Base-by-base conservation (phyloP, 495 filamentous ascomycete species). In the Hyaloscypha variabilis region DNA sequence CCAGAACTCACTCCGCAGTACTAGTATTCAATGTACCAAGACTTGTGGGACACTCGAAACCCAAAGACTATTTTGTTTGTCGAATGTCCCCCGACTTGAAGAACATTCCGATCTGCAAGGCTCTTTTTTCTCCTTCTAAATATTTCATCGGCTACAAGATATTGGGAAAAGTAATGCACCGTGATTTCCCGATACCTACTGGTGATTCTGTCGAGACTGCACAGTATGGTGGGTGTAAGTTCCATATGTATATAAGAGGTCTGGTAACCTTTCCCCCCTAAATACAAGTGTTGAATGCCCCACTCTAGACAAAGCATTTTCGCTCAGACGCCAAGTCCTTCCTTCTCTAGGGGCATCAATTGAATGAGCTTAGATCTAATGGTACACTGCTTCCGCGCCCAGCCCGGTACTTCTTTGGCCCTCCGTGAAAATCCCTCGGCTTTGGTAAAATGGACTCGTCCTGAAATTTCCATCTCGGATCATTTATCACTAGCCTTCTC, bases 341-440 rank as follows among this genome's bases (percentile, higher is more conserved):
- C 30, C 25, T 26, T 28, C 34, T 19, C 25, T 30, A 42, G 31
- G 17, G 46, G 28, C 21, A 50, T 61, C 36, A 73, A 24, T 66
- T 28, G 34, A 69, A 70, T 26, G 46, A 30, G 61, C 80, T 85
- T 73, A 99, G 77, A 79, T 99, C 91, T 72, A 98, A 82, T 49
- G 95, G 95, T 49, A 99, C 93, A 79, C 91, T 97, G 77, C 92
- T 97, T 25, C 92, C 94, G 73, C 94, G 84, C 10, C 95, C 95
- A 28, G 94, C 95, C 49, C 94, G 83, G 77, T 99, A 99, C 69
- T 86, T 84, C 72, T 91, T 91, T 36, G 79, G 75, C 30, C 81
- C 87, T 3, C 91, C 90, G 8, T 79, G 74, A 72, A 95, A 97
- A 2, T 87, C 85, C 64, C 94, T 83, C 51, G 95, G 94, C 71